These are phyloP conservation scores for Alternaria infectoria DNA, from an alignment of 2,329 filamentous ascomycete genomes.

Conservation along the genomic window DNA sequence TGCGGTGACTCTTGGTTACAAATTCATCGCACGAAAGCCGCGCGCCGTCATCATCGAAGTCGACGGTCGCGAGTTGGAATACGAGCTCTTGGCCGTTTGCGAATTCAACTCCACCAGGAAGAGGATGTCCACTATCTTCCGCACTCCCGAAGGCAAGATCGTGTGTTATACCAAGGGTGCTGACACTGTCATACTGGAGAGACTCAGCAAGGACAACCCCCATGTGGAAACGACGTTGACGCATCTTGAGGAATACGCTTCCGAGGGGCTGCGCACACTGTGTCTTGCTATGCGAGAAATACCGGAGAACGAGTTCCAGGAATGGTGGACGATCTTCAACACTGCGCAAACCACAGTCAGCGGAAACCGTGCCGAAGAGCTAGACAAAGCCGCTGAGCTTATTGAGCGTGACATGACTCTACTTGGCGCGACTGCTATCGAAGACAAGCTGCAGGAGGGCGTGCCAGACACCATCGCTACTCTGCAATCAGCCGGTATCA, in stretches of 20 bases:
- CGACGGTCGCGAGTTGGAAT: slow-evolving; percentile 73
- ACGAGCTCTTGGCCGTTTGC: slow-evolving; percentile 92
- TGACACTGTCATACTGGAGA: slow-evolving; percentile 95
- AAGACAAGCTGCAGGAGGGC: slow-evolving; percentile 94
- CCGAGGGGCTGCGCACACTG: slow-evolving; percentile 90
- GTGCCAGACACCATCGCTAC: slow-evolving; percentile 98
- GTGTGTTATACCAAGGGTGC: slow-evolving; percentile 95
- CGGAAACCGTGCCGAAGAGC: slow-evolving; percentile 89
- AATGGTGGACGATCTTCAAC: slow-evolving; percentile 88
- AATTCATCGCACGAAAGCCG: slow-evolving; percentile 89
- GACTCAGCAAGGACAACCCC: slow-evolving; percentile 78
- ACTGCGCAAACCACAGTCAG: slow-evolving; percentile 87
- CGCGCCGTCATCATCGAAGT: slow-evolving; percentile 83
- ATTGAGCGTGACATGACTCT: slow-evolving; percentile 92
- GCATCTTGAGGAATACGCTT: slow-evolving; percentile 98
- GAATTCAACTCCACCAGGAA: slow-evolving; percentile 99
- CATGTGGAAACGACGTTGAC: slow-evolving; percentile 88
- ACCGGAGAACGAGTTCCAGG: slow-evolving; percentile 83
- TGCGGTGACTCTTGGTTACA: slow-evolving; percentile 83
- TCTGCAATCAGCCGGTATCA: slow-evolving; percentile 94
- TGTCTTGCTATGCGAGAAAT: slow-evolving; percentile 95
- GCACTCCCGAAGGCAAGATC: slow-evolving; percentile 94
- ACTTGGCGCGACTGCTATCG: slow-evolving; percentile 94
- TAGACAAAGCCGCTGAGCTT: slow-evolving; percentile 95
- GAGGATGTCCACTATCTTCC: slow-evolving; percentile 96